Conservation (phyloP, 108 stramenopile species). For the Skeletonema tropicum region DNA sequence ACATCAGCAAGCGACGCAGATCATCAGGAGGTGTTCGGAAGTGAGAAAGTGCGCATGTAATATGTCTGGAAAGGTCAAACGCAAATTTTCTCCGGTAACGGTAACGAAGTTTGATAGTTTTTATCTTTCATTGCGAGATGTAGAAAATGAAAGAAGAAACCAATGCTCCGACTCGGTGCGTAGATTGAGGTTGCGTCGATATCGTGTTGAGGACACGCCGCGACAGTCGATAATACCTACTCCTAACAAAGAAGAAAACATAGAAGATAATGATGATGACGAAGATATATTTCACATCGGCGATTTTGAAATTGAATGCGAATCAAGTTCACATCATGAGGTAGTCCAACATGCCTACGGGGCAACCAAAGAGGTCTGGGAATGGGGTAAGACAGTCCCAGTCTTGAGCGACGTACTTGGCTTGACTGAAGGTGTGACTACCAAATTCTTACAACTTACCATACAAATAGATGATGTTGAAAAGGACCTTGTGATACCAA, state of each 20-base stretch:
- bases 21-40: neutral
- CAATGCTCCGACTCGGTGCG: neutral
- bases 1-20: neutral
- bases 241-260: neutral
- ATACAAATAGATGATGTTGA: neutral
- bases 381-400: neutral
- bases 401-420: neutral
- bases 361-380: neutral
- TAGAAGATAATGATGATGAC: neutral
- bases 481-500: slow-evolving; percentile 3
- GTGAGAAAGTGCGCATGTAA: neutral
- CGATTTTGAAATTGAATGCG: neutral
- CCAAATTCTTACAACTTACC: neutral
- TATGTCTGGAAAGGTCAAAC: neutral
- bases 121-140: neutral
- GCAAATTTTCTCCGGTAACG: neutral
- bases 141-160: neutral
- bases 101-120: slow-evolving; percentile 1
- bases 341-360: slow-evolving; percentile 5
- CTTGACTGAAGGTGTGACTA: neutral
- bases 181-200: slow-evolving; percentile 4
- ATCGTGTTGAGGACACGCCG: neutral
- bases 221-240: neutral
- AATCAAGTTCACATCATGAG: neutral
- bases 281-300: neutral